These are phyloP conservation scores for Eleusine indica DNA, from an alignment of 176 grass and related monocot genomes.

Conservation along the genomic window DNA sequence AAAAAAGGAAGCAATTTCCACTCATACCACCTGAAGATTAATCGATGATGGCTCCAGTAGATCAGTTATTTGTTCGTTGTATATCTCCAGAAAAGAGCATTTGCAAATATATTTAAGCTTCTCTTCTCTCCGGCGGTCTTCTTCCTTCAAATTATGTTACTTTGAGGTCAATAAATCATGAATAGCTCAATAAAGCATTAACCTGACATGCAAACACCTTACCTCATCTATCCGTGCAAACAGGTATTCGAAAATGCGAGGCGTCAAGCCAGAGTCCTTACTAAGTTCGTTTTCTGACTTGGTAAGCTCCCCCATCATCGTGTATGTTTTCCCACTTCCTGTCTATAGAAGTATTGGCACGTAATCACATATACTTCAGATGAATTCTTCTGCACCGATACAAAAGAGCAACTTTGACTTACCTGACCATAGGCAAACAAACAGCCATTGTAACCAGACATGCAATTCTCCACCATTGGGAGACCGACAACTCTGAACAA, in stretches of 20 bases:
- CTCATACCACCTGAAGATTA: slow-evolving; percentile 71
- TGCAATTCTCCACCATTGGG: slow-evolving; percentile 96
- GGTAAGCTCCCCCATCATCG: slow-evolving; percentile 86
- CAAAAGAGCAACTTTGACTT: slow-evolving; percentile 15
- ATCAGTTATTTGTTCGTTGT: slow-evolving; percentile 97
- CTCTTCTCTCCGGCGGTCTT: slow-evolving; percentile 62
- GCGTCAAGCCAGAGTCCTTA: slow-evolving; percentile 77
- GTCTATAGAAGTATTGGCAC: slow-evolving; percentile 52
- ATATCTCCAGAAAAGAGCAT: slow-evolving; percentile 94
- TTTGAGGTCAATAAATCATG: slow-evolving; percentile 9
- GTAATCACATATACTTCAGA: slow-evolving; percentile 11
- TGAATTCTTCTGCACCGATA: neutral
- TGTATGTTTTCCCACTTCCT: slow-evolving; percentile 91
- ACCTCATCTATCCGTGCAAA: slow-evolving; percentile 87
- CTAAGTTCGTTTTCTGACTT: slow-evolving; percentile 54
- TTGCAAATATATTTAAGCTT: slow-evolving; percentile 81
- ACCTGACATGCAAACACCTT: slow-evolving; percentile 21
- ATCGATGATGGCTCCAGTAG: slow-evolving; percentile 83
- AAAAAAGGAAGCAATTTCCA: slow-evolving; percentile 19
- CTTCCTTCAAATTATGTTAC: slow-evolving; percentile 63
- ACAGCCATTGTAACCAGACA: slow-evolving; percentile 97
- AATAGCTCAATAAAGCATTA: slow-evolving; percentile 12
- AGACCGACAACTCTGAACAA: slow-evolving; percentile 79
- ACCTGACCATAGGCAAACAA: slow-evolving; percentile 98
- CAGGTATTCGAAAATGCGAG: slow-evolving; percentile 84